A percentile compares a stretch with the other conserved stretches of the same genome.
phyloP scores from a whole-genome alignment of 1,284 basidiomycete species.

The Leccinum insolens region DNA sequence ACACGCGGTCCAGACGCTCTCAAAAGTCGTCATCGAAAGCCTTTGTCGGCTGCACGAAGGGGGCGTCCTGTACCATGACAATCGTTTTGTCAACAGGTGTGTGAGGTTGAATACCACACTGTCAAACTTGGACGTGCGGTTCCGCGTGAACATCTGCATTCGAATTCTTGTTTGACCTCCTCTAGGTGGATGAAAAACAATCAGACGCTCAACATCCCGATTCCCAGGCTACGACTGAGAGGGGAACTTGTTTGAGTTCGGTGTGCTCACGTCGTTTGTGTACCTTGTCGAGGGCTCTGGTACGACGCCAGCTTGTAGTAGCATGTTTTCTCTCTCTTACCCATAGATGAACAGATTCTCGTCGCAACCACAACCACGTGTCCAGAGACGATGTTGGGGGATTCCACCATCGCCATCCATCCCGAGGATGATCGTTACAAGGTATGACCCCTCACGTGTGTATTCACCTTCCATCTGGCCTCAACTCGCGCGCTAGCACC shows the following conservation, averaged over 20 bases:
- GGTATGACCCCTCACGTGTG: constrained; percentile 23
- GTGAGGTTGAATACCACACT: too few relatives aligned
- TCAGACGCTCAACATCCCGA: constrained; percentile 68
- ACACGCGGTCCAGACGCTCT: too few relatives aligned
- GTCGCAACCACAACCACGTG: constrained; percentile 87
- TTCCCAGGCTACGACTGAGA: constrained; percentile 50
- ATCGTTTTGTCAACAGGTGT: too few relatives aligned
- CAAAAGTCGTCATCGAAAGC: too few relatives aligned
- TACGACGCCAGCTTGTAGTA: background rate
- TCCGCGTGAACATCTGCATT: background rate
- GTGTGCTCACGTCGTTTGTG: background rate
- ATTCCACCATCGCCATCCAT: constrained; percentile 97
- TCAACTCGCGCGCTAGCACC: background rate
- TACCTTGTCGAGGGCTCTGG: background rate
- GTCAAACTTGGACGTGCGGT: constrained; percentile 74
- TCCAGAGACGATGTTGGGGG: constrained; percentile 98
- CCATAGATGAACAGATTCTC: constrained; percentile 67
- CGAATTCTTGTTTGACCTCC: background rate
- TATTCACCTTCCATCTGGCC: background rate
- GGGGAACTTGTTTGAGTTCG: constrained; percentile 68
- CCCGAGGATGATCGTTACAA: constrained; percentile 93
- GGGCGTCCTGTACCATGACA: too few relatives aligned
- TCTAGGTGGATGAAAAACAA: constrained; percentile 90
- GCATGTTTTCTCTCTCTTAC: background rate
- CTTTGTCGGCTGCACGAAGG: too few relatives aligned